These are phyloP conservation scores for Aspergillus sp. DNA, from an alignment of 2,329 filamentous ascomycete species.

Conservation along the genomic window DNA sequence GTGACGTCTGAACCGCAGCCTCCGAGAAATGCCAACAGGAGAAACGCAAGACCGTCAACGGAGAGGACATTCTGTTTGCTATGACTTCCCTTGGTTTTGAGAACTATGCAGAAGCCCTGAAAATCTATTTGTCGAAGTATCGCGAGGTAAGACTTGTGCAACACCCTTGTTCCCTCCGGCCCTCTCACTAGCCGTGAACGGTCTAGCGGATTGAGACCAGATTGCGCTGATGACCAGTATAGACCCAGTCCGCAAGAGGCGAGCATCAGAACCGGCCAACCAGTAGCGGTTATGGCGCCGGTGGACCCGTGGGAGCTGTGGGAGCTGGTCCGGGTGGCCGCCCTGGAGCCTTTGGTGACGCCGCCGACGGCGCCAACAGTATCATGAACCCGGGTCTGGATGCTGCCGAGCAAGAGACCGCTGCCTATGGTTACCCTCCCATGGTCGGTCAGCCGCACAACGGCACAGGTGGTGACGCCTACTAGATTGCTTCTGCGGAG, in stretches of 20 bases:
- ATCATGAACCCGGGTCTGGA: conserved; percentile 47
- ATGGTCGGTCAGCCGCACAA: conserved; percentile 50
- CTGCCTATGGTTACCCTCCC: conserved; percentile 46
- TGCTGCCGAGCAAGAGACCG: conserved; percentile 45
- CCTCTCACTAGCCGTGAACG: conserved; percentile 32
- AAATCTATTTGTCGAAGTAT: conserved; percentile 97
- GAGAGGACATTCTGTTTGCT: conserved; percentile 96
- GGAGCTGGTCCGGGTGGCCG: conserved; percentile 30
- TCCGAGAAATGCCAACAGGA: conserved; percentile 99
- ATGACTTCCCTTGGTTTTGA: conserved; percentile 99
- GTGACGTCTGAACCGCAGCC: conserved; percentile 47
- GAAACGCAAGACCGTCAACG: conserved; percentile 98
- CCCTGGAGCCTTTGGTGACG: conserved; percentile 36
- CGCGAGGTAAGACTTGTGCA: conserved; percentile 74
- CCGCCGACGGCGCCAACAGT: conserved; percentile 43
- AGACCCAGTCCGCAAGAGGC: conserved; percentile 78
- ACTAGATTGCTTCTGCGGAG: conserved; percentile 25
- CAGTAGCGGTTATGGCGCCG: conserved; percentile 47
- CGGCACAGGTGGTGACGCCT: conserved; percentile 47
- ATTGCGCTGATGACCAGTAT: conserved; percentile 41
- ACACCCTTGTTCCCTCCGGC: conserved; percentile 10
- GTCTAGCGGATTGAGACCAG: neutral
- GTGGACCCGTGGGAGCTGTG: conserved; percentile 38
- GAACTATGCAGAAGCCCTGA: conserved; percentile 96
- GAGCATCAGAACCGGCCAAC: conserved; percentile 61